Percentiles rank a stretch among this genome's conserved stretches.
Evolutionary conservation across 495 filamentous ascomycete species (phyloP).

Genomic region (Penicillium odoratum): DNA sequence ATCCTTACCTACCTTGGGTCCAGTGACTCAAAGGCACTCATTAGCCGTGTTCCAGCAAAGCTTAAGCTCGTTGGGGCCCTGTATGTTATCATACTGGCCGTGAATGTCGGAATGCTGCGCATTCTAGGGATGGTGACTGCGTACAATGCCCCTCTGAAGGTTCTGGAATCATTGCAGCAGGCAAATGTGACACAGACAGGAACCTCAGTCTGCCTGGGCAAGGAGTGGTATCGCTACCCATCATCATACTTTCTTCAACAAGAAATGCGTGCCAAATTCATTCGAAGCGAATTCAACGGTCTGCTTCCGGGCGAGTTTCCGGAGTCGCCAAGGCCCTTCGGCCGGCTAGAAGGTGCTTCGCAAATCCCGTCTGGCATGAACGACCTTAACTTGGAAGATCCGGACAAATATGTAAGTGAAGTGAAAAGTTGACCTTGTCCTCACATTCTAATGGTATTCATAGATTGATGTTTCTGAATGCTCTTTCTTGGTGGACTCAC

Average conservation of each 20-base stretch:
- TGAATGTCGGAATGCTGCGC: constrained; percentile 67
- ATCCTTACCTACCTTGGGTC: constrained; percentile 70
- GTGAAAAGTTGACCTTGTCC: too few relatives aligned
- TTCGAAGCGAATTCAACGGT: constrained; percentile 86
- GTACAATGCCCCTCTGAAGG: constrained; percentile 79
- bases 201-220: constrained; percentile 84
- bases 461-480: constrained; percentile 71
- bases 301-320: constrained; percentile 89
- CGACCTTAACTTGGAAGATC: constrained; percentile 85
- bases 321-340: constrained; percentile 60
- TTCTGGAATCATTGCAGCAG: constrained; percentile 63
- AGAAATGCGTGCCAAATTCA: constrained; percentile 76
- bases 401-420: constrained; percentile 74
- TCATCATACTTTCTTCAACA: constrained; percentile 87
- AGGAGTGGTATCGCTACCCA: constrained; percentile 99
- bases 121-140: constrained; percentile 78
- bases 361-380: constrained; percentile 84
- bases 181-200: constrained; percentile 50
- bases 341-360: constrained; percentile 76
- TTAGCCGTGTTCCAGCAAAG: constrained; percentile 67
- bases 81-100: constrained; percentile 53
- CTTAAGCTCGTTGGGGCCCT: constrained; percentile 65
- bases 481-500: constrained; percentile 84
- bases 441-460: constrained; percentile 13
- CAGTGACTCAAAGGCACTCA: constrained; percentile 59